A percentile compares a stretch with the other conserved stretches of the same genome.
phyloP scores from a whole-genome alignment of 2,329 filamentous ascomycete species.

The Sclerotinia spermophila region DNA sequence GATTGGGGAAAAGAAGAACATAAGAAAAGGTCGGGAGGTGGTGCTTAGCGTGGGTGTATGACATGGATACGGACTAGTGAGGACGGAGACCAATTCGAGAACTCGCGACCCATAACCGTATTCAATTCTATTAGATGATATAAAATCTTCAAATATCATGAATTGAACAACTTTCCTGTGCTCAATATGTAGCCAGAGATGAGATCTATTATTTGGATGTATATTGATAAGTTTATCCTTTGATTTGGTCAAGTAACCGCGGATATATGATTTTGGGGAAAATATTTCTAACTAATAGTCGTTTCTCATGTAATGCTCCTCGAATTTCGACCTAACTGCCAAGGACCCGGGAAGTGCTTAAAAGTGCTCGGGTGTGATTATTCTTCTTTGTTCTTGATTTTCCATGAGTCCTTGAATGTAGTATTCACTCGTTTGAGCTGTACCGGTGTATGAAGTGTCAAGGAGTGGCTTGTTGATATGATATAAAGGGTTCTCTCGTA shows the following conservation, averaged over 20 bases:
- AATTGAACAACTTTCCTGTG: constrained; percentile 52
- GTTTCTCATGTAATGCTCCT: constrained; percentile 11
- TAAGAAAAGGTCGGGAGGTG: constrained; percentile 16
- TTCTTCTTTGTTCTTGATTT: constrained; percentile 5
- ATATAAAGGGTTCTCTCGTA: not conserved
- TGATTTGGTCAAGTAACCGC: constrained; percentile 25
- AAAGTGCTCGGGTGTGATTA: not conserved
- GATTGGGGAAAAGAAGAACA: constrained; percentile 19
- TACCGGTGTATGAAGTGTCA: not conserved
- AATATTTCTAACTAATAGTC: constrained; percentile 11
- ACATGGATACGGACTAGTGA: constrained; percentile 15
- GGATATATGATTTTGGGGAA: constrained; percentile 7
- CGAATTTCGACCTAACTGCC: constrained; percentile 11
- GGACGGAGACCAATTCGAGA: constrained; percentile 17
- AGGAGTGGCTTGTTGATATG: not conserved
- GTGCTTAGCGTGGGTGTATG: constrained; percentile 32
- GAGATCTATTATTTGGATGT: constrained; percentile 42
- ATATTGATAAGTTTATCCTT: constrained; percentile 32
- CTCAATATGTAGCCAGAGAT: constrained; percentile 55
- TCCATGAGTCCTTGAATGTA: not conserved
- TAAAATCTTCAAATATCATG: not conserved
- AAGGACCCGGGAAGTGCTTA: constrained; percentile 1
- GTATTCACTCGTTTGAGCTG: not conserved
- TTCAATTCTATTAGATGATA: not conserved
- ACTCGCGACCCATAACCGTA: constrained; percentile 17